Percentiles rank a stretch among this genome's conserved stretches.
Evolutionary conservation across 2,329 filamentous ascomycete species (phyloP).

Genomic region (Fusarium sp.): DNA sequence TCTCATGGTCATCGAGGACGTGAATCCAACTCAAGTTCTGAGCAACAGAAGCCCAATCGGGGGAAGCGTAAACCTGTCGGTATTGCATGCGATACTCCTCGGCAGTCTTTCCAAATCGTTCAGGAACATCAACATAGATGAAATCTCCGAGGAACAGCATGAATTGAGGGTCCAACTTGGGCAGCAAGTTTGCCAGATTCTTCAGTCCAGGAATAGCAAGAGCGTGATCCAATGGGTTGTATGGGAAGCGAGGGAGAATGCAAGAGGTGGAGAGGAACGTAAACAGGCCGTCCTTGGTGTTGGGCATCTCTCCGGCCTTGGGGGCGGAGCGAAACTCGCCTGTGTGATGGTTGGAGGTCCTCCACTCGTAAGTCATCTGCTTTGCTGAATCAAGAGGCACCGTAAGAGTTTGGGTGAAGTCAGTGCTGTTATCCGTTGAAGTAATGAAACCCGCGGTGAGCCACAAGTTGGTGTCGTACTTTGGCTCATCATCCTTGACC

Average conservation of each 20-base stretch:
- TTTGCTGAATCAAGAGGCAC: constrained; percentile 74
- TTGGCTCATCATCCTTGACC: constrained; percentile 63
- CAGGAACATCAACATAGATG: constrained; percentile 91
- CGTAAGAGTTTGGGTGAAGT: constrained; percentile 81
- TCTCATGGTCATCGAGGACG: constrained; percentile 96
- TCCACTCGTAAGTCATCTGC: constrained; percentile 84
- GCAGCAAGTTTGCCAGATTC: constrained; percentile 79
- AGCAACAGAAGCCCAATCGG: constrained; percentile 84
- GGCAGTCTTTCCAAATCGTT: constrained; percentile 77
- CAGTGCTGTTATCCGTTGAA: constrained; percentile 79
- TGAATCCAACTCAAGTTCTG: constrained; percentile 96
- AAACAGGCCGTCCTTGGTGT: constrained; percentile 75
- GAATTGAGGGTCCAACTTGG: constrained; percentile 79
- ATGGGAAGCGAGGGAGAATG: constrained; percentile 91
- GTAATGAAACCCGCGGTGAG: constrained; percentile 74
- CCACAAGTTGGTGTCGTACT: constrained; percentile 73
- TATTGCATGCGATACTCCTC: constrained; percentile 92
- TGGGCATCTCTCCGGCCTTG: constrained; percentile 72
- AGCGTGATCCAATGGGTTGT: constrained; percentile 85
- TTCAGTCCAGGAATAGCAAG: constrained; percentile 85
- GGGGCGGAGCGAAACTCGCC: constrained; percentile 87
- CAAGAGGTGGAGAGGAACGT: constrained; percentile 95
- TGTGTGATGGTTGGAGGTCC: constrained; percentile 86
- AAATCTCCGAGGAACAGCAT: constrained; percentile 90
- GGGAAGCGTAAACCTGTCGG: constrained; percentile 93